These are phyloP conservation scores for Erysimum cheiranthoides DNA, from an alignment of 345 rosid genomes.

Conservation along the genomic window DNA sequence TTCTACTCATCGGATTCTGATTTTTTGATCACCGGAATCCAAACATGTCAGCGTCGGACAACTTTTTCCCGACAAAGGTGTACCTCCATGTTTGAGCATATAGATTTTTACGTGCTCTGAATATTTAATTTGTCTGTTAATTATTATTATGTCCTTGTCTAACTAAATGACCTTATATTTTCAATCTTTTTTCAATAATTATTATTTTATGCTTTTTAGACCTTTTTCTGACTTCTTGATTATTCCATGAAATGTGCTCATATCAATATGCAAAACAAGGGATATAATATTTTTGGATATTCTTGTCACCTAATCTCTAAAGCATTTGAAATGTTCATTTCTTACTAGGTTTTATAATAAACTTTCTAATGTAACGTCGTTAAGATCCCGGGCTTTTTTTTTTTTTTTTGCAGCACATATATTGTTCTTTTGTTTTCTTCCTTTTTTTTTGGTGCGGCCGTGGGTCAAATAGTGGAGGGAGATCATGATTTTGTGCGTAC, in stretches of 20 bases:
- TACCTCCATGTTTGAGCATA: constrained; percentile 24
- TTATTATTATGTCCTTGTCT: neutral
- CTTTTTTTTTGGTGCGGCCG: neutral
- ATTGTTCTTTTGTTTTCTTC: neutral
- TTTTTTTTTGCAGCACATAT: too few relatives aligned
- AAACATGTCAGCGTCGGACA: constrained; percentile 24
- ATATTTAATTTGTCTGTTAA: neutral
- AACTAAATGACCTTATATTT: constrained; percentile 6
- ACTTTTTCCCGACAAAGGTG: constrained; percentile 27
- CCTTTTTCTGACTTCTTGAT: too few relatives aligned
- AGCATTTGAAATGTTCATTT: neutral
- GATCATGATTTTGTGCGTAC: constrained; percentile 10
- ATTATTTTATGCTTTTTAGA: neutral
- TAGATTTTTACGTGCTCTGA: neutral
- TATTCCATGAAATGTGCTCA: too few relatives aligned
- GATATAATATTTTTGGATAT: too few relatives aligned
- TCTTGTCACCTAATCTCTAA: neutral
- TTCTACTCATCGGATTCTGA: constrained; percentile 22
- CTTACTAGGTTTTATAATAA: neutral
- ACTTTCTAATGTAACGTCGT: neutral
- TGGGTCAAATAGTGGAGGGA: constrained; percentile 12
- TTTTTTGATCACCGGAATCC: constrained; percentile 27
- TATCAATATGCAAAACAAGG: too few relatives aligned
- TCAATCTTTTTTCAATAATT: constrained; percentile 7
- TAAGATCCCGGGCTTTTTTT: neutral